phyloP scores from a whole-genome alignment of 148 eudicot genomes.

The Cornus controversa region DNA sequence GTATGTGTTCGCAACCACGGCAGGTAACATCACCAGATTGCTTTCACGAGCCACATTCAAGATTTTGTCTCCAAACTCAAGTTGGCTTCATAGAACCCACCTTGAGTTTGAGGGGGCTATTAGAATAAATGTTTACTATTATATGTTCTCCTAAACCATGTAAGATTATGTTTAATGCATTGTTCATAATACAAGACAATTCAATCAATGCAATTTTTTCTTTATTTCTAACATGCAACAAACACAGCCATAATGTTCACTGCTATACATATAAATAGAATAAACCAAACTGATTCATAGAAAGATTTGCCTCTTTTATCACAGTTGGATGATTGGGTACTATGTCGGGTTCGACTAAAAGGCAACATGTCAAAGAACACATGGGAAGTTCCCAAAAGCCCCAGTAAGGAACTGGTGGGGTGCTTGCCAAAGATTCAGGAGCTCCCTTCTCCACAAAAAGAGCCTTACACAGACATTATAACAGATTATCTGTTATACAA shows the following conservation, averaged over 20 bases:
- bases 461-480: conserved; percentile 5
- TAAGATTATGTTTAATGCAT: no score
- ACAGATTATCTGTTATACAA: conserved; percentile 5
- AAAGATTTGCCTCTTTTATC: not conserved
- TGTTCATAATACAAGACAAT: no score
- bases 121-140: no score
- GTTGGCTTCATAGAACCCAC: no score
- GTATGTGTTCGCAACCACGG: no score
- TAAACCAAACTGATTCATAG: not conserved
- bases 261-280: not conserved
- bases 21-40: no score
- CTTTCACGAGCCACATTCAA: no score
- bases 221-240: no score
- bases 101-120: no score
- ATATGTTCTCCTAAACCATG: no score
- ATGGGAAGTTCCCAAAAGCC: conserved; percentile 19
- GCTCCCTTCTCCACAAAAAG: conserved; percentile 24
- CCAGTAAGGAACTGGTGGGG: conserved; percentile 12
- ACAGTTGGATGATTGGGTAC: conserved; percentile 54
- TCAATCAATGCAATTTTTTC: no score
- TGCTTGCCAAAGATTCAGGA: conserved; percentile 19
- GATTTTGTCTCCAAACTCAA: no score
- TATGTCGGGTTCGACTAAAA: conserved; percentile 40
- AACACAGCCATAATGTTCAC: not conserved
- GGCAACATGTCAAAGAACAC: conserved; percentile 48